Base-by-base conservation (phyloP, 1,284 basidiomycete species). In the Puccinia polysora region DNA sequence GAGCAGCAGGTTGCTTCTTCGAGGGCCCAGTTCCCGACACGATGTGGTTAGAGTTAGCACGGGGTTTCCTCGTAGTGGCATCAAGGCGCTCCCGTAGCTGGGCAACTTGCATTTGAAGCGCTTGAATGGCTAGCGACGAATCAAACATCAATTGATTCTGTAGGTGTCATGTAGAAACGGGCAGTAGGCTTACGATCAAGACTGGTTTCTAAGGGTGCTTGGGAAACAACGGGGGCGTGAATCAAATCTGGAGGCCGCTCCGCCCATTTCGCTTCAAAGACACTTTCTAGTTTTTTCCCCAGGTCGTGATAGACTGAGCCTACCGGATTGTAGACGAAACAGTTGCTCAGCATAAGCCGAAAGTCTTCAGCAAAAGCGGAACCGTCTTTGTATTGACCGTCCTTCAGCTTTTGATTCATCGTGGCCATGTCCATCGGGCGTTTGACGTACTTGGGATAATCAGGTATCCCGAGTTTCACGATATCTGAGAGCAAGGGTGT, bases 361-460 rank as follows among this genome's bases (percentile, higher is more conserved):
- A 97, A 90, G 81, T 98, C 96, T 20, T 88, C 86, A 75, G 88
- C 86, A 78, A 97, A 93, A 77, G 88, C 88, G 43, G 85, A 83
- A 0, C 89, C 87, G 32, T 84, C 87, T 3, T 85, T 77, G 79
- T 97, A 98, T 75, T 88, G 85, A 73, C 85, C 83, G 38, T 83
- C 83, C 55, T 90, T 88, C 58, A 98, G 84, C 80, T 92, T 94
- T 79, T 83, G 85, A 76, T 86, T 86, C 83, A 97, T 92, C 6
- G 89, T 91, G n/a, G 85, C 84, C 71, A 97, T 78, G 80, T 97
- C 93, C 87, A 98, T 97, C 1, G 96, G 95, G 77, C 87, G 88
- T 84, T 94, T 96, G 80, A 99, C 84, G 74, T 93, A 82, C 81
- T 88, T 89, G 8, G 87, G 86, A 80, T 97, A 98, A 34, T 85